These are phyloP conservation scores for Primulina eburnea DNA, from an alignment of 257 asterid species.

Conservation along the genomic window DNA sequence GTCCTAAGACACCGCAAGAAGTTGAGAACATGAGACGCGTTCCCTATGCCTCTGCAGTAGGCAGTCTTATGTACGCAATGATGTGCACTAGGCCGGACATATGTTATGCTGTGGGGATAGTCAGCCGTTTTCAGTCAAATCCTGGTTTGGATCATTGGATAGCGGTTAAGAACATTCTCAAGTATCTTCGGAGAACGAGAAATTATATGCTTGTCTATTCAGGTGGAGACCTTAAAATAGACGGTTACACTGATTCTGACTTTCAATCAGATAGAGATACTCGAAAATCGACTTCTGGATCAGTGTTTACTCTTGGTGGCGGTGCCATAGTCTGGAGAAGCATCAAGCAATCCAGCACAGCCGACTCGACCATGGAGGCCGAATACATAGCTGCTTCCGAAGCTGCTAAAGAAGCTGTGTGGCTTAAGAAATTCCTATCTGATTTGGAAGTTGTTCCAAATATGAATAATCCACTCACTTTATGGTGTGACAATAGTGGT, in stretches of 20 bases:
- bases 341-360: not conserved
- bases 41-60: too few species aligned
- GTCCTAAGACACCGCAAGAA: too few species aligned
- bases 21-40: too few species aligned
- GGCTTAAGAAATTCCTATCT: not conserved
- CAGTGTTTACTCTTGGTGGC: not conserved
- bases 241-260: not conserved
- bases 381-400: not conserved
- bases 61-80: too few species aligned
- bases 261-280: not conserved
- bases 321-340: not conserved
- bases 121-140: too few species aligned
- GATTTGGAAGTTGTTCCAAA: too few species aligned
- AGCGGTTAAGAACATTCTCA: too few species aligned
- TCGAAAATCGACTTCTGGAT: not conserved
- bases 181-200: not conserved
- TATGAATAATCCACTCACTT: too few species aligned
- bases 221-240: not conserved
- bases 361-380: not conserved
- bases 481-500: not conserved
- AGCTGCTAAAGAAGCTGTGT: not conserved
- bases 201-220: not conserved
- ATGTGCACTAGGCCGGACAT: too few species aligned
- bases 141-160: too few species aligned
- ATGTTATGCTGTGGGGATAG: too few species aligned